Base-by-base conservation (phyloP, 495 filamentous ascomycete genomes). In the Lasiosphaeria ovina region DNA sequence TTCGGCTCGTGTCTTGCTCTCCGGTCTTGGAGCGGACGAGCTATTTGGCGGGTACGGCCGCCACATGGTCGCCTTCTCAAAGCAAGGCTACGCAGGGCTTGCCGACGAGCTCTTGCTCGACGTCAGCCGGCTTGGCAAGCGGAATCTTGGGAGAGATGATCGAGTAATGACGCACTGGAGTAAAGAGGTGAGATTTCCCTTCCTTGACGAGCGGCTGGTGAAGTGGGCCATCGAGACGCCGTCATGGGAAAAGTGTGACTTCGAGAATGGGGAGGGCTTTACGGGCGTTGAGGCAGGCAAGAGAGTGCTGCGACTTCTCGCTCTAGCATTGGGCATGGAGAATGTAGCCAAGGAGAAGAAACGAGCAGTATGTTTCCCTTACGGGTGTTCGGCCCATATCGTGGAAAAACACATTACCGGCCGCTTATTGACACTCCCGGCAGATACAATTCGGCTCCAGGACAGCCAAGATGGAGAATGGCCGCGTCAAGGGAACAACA, bases 111-210 rank as follows among this genome's bases (percentile, higher is more conserved):
- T 99, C 7, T 80, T 92, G 55, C 81, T 97, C 1, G 94, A 99
- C 61, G 87, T 97, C 55, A 78, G 84, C 36, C 84, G 95, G 12
- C 86, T 99, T 4, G 92, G 93, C 2, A 90, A 95, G 71, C 83
- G 94, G 6, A 99, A 99, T 69, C 82, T 99, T 12, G 94, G 95
- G 8, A 83, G 95, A 11, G 94, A 99, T 68, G 94, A 99, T 68
- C 83, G 94, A 14, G 89, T 93, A 12, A 91, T 96, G 65, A 84
- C 90, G 1, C 82, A 96, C 66, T 97, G 92, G 91, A 87, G 90
- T 17, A 88, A 89, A 54, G 94, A 99, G 73, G 88, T 87, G 31
- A 81, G 94, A n/a, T 97, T 91, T 71, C 94, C 95, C 3, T 99
- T 83, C 68, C 79, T 98, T 4, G 94, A 98, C 60, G 94, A 98